Evolutionary conservation across 345 rosid species (phyloP), one percentile per base, ranked within the genome.

Genomic region (Diplotaxis tenuifolia): DNA sequence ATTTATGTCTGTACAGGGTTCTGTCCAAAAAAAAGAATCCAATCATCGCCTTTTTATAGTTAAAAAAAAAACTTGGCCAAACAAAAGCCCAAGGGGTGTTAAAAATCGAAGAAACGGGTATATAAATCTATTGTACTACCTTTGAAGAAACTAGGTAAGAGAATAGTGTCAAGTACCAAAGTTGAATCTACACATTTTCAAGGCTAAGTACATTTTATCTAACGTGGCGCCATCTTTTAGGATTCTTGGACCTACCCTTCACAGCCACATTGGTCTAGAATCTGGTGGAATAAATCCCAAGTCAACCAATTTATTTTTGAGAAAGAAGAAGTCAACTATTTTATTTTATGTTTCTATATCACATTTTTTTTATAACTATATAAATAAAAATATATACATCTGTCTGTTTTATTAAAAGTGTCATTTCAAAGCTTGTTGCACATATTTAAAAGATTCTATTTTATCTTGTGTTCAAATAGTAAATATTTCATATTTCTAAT

Each of bases 101-200:
- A 40, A 60, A 36, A 22, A 59, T 58, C 22, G 4, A 60, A 49
- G n/a, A 75, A 52, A 60, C n/a, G 42, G 20, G 54, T 66, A 60
- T 32, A 50, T 61, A 52, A 49, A 59, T 47, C 15, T 20, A 52
- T 50, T 49, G 20, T 8, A 53, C 19, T 15, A 71, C 64, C 1
- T 2, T 52, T 14, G 10, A 68, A 67, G 42, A 57, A 65, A 74
- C 29, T 19, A 67, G 40, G 45, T 34, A 34, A 56, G 56, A 21
- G 65, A 62, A 42, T 15, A 42, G 53, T 36, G 14, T 36, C 16
- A 60, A 68, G 58, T 2, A 68, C 22, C 4, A 1, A 75, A 29
- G 22, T 36, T 62, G 75, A 62, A 75, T 28, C 58, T 75, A 16
- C 57, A 75, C 70, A 32, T 2, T 28, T 20, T 54, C 5, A 36